Evolutionary conservation across 768 basidiomycete species (phyloP), one percentile per base, ranked within the genome.

Genomic region (Russula compacta): DNA sequence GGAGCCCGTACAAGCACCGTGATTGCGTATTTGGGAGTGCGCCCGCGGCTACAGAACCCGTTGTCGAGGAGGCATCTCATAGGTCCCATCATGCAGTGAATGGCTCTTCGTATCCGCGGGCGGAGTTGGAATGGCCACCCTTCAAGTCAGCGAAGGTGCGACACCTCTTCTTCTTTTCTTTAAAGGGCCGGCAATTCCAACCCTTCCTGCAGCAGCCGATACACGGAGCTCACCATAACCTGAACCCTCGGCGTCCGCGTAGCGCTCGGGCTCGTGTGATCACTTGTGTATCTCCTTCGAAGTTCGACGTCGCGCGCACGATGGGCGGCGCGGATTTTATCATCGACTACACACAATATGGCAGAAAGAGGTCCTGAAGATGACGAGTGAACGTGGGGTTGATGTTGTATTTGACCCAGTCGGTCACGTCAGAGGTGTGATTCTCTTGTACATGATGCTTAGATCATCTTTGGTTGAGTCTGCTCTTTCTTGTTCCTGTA

Each of bases 231-330:
- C 24, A 29, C 24, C 24, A 29, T 29, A 29, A 29, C 57, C 32
- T 39, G 43, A 39, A 51, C 11, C 32, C 35, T 3, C 6, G 24
- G 11, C 53, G 43, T 56, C 50, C 32, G 40, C 6, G 14, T 60
- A 93, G 94, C 81, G 8, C 78, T 97, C 50, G 95, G 94, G 95
- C 91, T 42, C 92, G 83, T 67, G 97, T 99, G 21, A 98, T 99
- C 66, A 97, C 93, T 0, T 95, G 94, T 0, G 92, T 91, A 32
- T 89, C 90, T 15, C 76, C 77, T 35, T 74, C 78, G 44, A 99
- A 99, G 72, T 77, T 95, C 7, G 83, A 89, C 32, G 79, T 98
- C 40, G 87, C 86, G 52, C 85, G 82, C 66, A 77, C 77, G 24
- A 75, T 81, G 55, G 94, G 91, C 11, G 89, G 89, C 8, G 97